Base-by-base conservation (phyloP, 805 yeast genomes). In the Monosporozyma aerobia region DNA sequence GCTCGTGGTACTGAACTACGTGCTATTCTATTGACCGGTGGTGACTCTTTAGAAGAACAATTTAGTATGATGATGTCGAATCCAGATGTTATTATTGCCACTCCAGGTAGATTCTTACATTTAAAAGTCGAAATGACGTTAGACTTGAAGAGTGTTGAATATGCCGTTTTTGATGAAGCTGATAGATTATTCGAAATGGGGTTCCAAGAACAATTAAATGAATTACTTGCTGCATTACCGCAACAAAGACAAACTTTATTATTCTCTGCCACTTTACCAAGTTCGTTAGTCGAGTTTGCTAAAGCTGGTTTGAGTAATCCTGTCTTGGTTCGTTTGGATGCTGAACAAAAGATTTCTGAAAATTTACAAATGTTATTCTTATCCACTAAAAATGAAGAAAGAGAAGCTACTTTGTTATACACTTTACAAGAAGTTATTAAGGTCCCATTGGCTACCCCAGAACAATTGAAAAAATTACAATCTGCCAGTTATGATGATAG, bases 1-100 rank as follows among this genome's bases (percentile, higher is more conserved):
- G 71, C 90, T 14, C 80, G 75, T 54, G 95, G 95, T 5, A 82
- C 95, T 0, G 95, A 89, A 62, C 75, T 94, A 58, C 79, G 97
- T 60, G 75, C 88, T 16, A 81, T 86, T 13, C 75, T 90, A 49
- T 73, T 94, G 32, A 92, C 95, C 53, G 99, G 99, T 73, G 99
- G 99, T 74, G 99, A 94, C 65, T 87, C 97, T n/a, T 73, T 94
- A 63, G 99, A 94, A 65, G 97, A 92, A 52, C 99, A 94, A 72
- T 94, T 94, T 66, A 76, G 87, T 23, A 81, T 87, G 67, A 88
- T 94, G 95, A 83, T 90, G 87, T 70, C 83, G 52, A 89, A 90
- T 63, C 99, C 99, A 0, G 99, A 94, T 73, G 83, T 95, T 37
- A 78, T 94, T 41, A 84, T 94, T 54, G 98, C 98, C 22, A 94